These are phyloP conservation scores for Tieghemostelium lacteum DNA, from an alignment of 78 protist species.

Conservation along the genomic window DNA sequence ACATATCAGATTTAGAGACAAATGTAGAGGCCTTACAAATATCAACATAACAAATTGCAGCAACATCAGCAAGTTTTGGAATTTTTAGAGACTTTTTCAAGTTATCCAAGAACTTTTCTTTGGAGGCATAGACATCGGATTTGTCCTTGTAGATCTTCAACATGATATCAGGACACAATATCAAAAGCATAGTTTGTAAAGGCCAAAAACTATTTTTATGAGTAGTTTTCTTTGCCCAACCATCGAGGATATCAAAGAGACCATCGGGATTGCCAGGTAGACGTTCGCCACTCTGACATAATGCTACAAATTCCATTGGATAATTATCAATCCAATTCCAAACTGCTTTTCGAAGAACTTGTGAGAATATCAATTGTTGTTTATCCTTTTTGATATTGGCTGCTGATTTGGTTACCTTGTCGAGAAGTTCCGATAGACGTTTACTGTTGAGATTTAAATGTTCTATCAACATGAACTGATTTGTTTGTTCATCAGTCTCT, in stretches of 20 bases:
- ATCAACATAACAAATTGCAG: conserved; percentile 77
- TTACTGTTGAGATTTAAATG: conserved; percentile 59
- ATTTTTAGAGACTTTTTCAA: conserved; percentile 44
- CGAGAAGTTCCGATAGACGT: conserved; percentile 54
- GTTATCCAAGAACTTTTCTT: conserved; percentile 51
- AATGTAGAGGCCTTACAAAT: conserved; percentile 86
- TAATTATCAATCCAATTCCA: conserved; percentile 82
- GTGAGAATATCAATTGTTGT: conserved; percentile 54
- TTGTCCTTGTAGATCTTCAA: conserved; percentile 50
- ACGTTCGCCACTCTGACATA: conserved; percentile 64
- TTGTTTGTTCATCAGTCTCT: conserved; percentile 11
- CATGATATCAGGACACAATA: conserved; percentile 81
- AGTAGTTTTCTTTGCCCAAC: conserved; percentile 70
- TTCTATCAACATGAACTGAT: conserved; percentile 57
- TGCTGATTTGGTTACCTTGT: conserved; percentile 35
- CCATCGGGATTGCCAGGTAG: conserved; percentile 64
- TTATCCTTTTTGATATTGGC: conserved; percentile 42
- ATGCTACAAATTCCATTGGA: conserved; percentile 77
- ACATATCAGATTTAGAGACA: conserved; percentile 71
- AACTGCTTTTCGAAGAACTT: conserved; percentile 54
- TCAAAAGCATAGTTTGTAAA: conserved; percentile 73
- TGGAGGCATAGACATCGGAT: not conserved
- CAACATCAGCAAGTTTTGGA: conserved; percentile 55
- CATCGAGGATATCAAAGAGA: conserved; percentile 62
- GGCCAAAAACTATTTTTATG: conserved; percentile 80